These are phyloP conservation scores for Cercospora brassicicola DNA, from an alignment of 2,329 filamentous ascomycete genomes.

Conservation along the genomic window DNA sequence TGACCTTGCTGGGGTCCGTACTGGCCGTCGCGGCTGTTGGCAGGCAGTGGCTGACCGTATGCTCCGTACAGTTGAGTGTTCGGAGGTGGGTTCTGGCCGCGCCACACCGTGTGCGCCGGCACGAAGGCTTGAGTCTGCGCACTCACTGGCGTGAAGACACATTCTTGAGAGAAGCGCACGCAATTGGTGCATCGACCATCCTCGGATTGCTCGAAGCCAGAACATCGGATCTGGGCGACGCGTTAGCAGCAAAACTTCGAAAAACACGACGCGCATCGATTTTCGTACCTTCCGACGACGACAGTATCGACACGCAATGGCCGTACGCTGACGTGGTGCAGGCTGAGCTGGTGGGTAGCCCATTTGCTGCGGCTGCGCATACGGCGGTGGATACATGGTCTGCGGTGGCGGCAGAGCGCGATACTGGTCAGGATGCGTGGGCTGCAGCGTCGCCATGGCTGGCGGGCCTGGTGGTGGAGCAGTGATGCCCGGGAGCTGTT, in stretches of 20 bases:
- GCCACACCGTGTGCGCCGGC: conserved; percentile 66
- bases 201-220: conserved; percentile 69
- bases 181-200: conserved; percentile 74
- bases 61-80: conserved; percentile 52
- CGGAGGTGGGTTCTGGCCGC: conserved; percentile 46
- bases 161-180: conserved; percentile 71
- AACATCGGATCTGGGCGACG: conserved; percentile 66
- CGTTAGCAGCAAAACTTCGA: not conserved
- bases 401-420: conserved; percentile 48
- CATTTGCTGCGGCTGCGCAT: conserved; percentile 45
- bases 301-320: conserved; percentile 62
- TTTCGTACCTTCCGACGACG: conserved; percentile 56
- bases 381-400: conserved; percentile 47
- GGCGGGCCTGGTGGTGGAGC: conserved; percentile 24
- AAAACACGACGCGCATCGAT: conserved; percentile 6
- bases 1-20: conserved; percentile 38
- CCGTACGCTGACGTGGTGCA: conserved; percentile 60
- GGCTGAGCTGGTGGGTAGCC: conserved; percentile 48
- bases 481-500: conserved; percentile 40
- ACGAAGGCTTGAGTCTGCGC: conserved; percentile 74
- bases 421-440: conserved; percentile 48
- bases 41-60: conserved; percentile 52
- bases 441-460: conserved; percentile 48
- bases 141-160: conserved; percentile 74
- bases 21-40: conserved; percentile 35